These are phyloP conservation scores for Massarina eburnea DNA, from an alignment of 2,329 filamentous ascomycete genomes.

Conservation along the genomic window DNA sequence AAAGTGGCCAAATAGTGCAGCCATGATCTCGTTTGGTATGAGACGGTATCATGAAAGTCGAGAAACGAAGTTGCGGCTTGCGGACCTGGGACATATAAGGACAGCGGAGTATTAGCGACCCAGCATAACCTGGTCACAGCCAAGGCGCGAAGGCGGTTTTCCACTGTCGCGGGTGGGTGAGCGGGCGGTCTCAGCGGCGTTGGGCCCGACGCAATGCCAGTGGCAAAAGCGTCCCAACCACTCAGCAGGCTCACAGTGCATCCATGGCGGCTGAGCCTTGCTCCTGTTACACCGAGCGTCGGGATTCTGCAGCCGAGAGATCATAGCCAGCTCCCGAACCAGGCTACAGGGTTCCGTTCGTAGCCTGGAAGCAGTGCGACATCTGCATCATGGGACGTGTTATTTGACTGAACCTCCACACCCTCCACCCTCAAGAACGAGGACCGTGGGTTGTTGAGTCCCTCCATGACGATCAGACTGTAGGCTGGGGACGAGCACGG, in stretches of 20 bases:
- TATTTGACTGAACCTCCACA: too few species aligned
- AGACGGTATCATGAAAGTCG: neutral
- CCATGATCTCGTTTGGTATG: constrained; percentile 3
- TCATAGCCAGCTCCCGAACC: too few species aligned
- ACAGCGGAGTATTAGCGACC: constrained; percentile 3
- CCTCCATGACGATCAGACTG: too few species aligned
- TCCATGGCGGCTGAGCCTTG: constrained; percentile 1
- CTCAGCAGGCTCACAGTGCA: neutral
- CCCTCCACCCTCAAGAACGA: too few species aligned
- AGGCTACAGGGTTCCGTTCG: too few species aligned
- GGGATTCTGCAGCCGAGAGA: constrained; percentile 5
- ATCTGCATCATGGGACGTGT: too few species aligned
- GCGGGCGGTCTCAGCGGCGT: neutral
- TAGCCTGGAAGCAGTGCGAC: too few species aligned
- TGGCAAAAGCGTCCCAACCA: constrained; percentile 1
- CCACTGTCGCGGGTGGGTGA: constrained; percentile 5
- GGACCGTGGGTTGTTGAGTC: too few species aligned
- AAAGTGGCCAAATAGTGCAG: constrained; percentile 42
- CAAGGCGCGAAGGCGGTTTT: constrained; percentile 5
- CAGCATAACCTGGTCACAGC: neutral
- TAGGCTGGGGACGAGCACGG: too few species aligned
- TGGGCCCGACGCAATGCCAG: too few species aligned
- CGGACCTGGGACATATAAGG: neutral
- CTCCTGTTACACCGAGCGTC: constrained; percentile 2
- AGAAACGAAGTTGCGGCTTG: neutral